These are phyloP conservation scores for Naegleria gruberi DNA, from an alignment of 208 protist genomes.

Conservation along the genomic window DNA sequence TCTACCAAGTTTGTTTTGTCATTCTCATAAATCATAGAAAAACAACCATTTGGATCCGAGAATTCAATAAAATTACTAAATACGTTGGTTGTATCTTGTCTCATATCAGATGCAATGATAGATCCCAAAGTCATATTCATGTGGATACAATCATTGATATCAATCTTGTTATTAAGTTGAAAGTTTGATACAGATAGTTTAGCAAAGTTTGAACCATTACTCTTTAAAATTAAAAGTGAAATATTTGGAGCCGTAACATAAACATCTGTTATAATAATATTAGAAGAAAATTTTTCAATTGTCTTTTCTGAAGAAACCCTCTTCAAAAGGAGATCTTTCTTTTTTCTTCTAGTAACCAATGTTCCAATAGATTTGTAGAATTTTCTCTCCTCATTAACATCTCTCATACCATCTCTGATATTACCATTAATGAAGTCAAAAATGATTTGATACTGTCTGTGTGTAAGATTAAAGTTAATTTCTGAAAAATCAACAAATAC, in stretches of 20 bases:
- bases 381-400: not conserved
- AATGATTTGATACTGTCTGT: slow-evolving; percentile 5
- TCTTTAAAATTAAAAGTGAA: not conserved
- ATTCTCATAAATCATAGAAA: not conserved
- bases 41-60: not conserved
- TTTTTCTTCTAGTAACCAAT: not conserved
- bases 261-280: not conserved
- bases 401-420: not conserved
- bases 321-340: not conserved
- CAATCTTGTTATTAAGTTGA: not conserved
- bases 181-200: not conserved
- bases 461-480: not conserved
- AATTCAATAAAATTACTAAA: not conserved
- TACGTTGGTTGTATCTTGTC: not conserved
- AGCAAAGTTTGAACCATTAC: not conserved
- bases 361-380: slow-evolving; percentile 13
- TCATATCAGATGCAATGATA: not conserved
- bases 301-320: not conserved
- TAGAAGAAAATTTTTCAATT: not conserved
- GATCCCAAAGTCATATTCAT: not conserved
- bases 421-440: slow-evolving; percentile 11
- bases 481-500: not conserved
- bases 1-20: not conserved
- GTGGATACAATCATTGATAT: not conserved
- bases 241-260: not conserved